phyloP scores from a whole-genome alignment of 2,329 filamentous ascomycete genomes.

The Venturia oleaginea region DNA sequence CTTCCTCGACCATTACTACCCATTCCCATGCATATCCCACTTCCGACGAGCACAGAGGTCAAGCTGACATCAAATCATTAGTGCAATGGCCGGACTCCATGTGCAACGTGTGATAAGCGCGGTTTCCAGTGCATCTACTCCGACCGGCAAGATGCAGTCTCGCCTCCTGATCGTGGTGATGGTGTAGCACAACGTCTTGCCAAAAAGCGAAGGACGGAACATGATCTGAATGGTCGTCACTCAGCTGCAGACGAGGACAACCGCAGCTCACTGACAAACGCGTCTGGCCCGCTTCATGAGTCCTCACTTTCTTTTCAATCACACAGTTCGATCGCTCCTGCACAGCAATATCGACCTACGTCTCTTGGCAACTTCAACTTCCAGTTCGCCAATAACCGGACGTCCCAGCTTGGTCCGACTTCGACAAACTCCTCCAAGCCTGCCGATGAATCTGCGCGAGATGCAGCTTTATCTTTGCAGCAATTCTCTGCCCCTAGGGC shows the following conservation, averaged over 20 bases:
- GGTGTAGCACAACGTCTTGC: conserved; percentile 30
- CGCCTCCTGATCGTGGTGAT: conserved; percentile 16
- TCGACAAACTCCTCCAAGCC: not conserved
- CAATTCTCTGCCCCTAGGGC: conserved; percentile 4
- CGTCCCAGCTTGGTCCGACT: not conserved
- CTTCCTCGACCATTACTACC: not conserved
- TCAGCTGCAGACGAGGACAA: not conserved
- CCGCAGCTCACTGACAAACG: not conserved
- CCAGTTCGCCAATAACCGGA: not conserved
- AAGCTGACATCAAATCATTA: conserved; percentile 21
- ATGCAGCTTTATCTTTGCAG: conserved; percentile 20
- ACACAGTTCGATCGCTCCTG: not conserved
- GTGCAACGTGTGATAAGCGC: conserved; percentile 48
- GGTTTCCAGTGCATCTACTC: conserved; percentile 32
- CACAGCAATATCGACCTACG: not conserved
- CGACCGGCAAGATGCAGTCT: conserved; percentile 25
- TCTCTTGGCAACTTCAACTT: not conserved
- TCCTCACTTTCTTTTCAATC: not conserved
- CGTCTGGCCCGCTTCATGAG: not conserved
- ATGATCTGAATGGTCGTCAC: conserved; percentile 17
- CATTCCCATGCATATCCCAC: not conserved
- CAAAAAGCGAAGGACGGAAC: conserved; percentile 19
- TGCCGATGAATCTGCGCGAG: not conserved
- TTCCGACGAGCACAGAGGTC: not conserved
- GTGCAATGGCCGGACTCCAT: conserved; percentile 52